phyloP scores from a whole-genome alignment of 371 early-diverging fungal genomes.

The Zancudomyces culisetae region DNA sequence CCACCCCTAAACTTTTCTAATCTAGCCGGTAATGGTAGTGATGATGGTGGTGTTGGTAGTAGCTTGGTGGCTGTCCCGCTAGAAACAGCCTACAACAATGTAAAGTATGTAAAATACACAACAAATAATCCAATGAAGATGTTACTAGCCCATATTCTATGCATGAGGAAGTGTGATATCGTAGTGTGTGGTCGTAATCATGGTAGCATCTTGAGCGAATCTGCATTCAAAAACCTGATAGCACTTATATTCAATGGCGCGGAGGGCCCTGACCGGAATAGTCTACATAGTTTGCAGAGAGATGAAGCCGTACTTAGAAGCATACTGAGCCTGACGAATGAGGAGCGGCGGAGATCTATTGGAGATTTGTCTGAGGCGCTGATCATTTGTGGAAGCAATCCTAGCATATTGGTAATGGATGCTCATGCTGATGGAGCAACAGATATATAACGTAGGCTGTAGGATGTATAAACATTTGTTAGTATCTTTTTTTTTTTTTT shows the following conservation, averaged over 20 bases:
- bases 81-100: neutral
- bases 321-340: neutral
- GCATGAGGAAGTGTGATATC: neutral
- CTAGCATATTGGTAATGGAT: neutral
- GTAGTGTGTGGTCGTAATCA: conserved; percentile 3
- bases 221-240: neutral
- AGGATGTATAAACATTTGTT: too few relatives aligned
- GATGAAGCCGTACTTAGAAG: neutral
- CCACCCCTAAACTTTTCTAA: too few relatives aligned
- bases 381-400: neutral
- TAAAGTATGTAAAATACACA: neutral
- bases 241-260: too few relatives aligned
- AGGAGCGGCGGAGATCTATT: neutral
- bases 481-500: too few relatives aligned
- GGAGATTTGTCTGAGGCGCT: neutral
- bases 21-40: too few relatives aligned
- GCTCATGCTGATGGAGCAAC: neutral
- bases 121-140: neutral
- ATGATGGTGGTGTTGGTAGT: too few relatives aligned
- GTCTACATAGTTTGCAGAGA: neutral
- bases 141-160: neutral
- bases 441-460: too few relatives aligned
- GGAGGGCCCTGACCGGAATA: neutral
- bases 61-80: too few relatives aligned
- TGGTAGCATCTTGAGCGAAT: neutral